Evolutionary conservation across 495 filamentous ascomycete genomes (phyloP).

Genomic region (Xylaria curta): DNA sequence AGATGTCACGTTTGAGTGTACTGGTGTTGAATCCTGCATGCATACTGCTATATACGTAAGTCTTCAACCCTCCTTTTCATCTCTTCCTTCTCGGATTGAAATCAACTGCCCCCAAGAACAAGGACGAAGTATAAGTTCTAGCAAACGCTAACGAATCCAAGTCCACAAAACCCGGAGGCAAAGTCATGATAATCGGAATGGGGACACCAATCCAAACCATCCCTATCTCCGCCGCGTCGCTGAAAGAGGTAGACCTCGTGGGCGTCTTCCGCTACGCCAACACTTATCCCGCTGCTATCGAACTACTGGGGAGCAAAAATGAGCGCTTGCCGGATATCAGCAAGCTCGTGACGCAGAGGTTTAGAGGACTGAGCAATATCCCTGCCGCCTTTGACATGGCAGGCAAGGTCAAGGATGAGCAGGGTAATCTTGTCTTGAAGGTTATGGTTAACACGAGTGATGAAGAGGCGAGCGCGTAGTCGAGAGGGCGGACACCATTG

Average conservation of each 20-base stretch:
- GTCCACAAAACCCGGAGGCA: slow-evolving; percentile 77
- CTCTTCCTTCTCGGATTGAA: neutral
- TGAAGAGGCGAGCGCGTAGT: neutral
- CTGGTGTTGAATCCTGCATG: slow-evolving; percentile 84
- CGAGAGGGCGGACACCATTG: neutral
- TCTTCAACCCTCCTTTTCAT: neutral
- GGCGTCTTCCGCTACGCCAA: slow-evolving; percentile 92
- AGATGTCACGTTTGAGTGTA: slow-evolving; percentile 89
- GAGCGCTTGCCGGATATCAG: slow-evolving; percentile 60
- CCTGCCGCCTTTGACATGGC: slow-evolving; percentile 59
- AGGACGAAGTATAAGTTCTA: neutral
- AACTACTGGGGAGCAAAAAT: slow-evolving; percentile 66
- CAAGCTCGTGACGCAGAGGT: slow-evolving; percentile 77
- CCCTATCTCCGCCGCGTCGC: slow-evolving; percentile 81
- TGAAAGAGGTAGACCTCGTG: slow-evolving; percentile 90
- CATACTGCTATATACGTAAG: slow-evolving; percentile 85
- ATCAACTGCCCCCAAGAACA: neutral
- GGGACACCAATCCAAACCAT: slow-evolving; percentile 86
- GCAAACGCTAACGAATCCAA: slow-evolving; percentile 32
- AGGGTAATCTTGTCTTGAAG: slow-evolving; percentile 60
- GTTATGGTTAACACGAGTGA: slow-evolving; percentile 57
- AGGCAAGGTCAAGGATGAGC: slow-evolving; percentile 57
- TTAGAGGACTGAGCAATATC: slow-evolving; percentile 51
- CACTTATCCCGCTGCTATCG: slow-evolving; percentile 79
- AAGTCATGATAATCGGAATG: slow-evolving; percentile 92